Evolutionary conservation across 345 rosid genomes (phyloP).

Genomic region (Lepidium africanum): DNA sequence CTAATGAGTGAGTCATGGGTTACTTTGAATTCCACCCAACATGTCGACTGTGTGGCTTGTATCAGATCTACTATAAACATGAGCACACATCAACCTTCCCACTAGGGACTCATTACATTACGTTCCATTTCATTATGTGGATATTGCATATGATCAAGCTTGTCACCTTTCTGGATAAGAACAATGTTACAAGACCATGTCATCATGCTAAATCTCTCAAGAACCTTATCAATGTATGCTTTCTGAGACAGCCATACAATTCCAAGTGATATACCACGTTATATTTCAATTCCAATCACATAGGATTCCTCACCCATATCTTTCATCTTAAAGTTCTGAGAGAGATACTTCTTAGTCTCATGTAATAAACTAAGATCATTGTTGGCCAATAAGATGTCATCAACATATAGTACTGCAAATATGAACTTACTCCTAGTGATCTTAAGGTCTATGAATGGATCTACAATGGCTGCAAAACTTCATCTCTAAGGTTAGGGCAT

Average conservation of each 20-base stretch:
- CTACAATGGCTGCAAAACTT: too few species aligned
- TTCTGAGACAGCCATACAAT: not conserved
- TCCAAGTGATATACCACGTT: not conserved
- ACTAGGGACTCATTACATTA: not conserved
- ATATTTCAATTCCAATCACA: not conserved
- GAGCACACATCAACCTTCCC: not conserved
- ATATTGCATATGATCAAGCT: not conserved
- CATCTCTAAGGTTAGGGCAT: too few species aligned
- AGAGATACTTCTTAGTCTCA: not conserved
- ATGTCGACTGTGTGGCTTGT: not conserved
- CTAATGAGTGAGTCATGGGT: not conserved
- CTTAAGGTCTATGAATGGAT: too few species aligned
- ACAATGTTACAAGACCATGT: not conserved
- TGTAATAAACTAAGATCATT: not conserved
- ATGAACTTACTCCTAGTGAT: too few species aligned
- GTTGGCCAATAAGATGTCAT: too few species aligned
- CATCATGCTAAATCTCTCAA: not conserved
- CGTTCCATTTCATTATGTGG: not conserved
- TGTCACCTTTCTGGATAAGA: conserved; percentile 2
- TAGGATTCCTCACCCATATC: not conserved
- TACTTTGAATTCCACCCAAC: not conserved
- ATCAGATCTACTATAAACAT: not conserved
- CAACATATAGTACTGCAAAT: too few species aligned
- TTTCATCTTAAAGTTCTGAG: not conserved
- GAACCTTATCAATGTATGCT: not conserved